Percentiles rank a stretch among this genome's conserved stretches.
These are phyloP conservation scores for Cladosporium velox DNA, from an alignment of 2,329 filamentous ascomycete species.

Conservation along the genomic window DNA sequence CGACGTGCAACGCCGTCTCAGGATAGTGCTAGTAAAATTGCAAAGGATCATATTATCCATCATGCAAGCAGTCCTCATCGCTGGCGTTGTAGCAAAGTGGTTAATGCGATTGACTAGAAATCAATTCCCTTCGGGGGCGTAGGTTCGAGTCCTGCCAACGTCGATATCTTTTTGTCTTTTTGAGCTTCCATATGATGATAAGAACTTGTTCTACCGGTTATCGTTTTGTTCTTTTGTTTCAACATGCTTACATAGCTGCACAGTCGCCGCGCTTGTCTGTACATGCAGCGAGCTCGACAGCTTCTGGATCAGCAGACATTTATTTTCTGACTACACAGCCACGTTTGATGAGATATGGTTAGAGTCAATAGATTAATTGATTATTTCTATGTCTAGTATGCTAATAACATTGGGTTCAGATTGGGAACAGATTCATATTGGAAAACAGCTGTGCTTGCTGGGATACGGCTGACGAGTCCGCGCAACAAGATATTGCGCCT, in stretches of 20 bases:
- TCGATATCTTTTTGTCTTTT: conserved; percentile 2
- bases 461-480: background rate
- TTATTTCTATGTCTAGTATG: background rate
- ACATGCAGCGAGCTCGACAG: background rate
- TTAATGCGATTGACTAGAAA: conserved; percentile 25
- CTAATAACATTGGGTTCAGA: background rate
- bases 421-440: background rate
- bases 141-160: conserved; percentile 24
- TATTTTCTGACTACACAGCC: background rate
- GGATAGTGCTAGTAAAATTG: too few species aligned
- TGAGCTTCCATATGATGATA: conserved; percentile 4
- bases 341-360: background rate
- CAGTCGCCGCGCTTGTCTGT: background rate
- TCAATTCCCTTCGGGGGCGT: conserved; percentile 24
- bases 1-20: too few species aligned
- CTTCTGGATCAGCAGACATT: background rate
- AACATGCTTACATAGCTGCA: background rate
- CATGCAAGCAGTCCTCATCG: too few species aligned
- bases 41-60: too few species aligned
- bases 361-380: background rate
- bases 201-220: background rate
- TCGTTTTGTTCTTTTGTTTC: background rate
- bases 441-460: background rate
- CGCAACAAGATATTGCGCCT: background rate
- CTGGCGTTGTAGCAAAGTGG: conserved; percentile 23